Conservation (phyloP, 2,329 filamentous ascomycete species). For the Teratosphaeria pseudoeucalypti region DNA sequence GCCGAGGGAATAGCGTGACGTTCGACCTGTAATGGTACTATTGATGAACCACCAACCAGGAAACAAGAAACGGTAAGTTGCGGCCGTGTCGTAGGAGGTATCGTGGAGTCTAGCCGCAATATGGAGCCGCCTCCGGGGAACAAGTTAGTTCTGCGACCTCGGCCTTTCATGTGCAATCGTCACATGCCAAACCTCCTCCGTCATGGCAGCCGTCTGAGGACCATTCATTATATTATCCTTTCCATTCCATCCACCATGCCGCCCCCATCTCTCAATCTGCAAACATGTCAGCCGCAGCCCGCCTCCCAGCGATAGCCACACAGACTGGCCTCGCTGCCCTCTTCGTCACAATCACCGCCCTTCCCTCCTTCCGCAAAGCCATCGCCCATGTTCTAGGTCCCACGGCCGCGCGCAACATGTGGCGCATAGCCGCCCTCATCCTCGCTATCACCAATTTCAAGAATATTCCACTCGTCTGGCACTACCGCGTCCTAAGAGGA, state of each 20-base stretch:
- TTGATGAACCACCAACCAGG: not conserved
- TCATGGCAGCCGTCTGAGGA: not conserved
- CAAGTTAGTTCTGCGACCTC: not conserved
- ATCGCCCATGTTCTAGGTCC: constrained; percentile 13
- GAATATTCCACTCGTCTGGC: constrained; percentile 65
- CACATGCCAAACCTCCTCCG: not conserved
- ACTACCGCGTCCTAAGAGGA: constrained; percentile 40
- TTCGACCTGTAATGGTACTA: not conserved
- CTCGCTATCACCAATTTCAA: constrained; percentile 60
- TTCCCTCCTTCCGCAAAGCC: constrained; percentile 19
- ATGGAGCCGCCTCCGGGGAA: not conserved
- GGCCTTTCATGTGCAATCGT: not conserved
- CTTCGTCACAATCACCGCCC: constrained; percentile 11
- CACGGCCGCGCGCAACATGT: constrained; percentile 14
- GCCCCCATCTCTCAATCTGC: not conserved
- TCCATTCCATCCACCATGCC: not conserved
- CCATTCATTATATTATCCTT: not conserved
- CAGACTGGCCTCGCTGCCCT: constrained; percentile 16
- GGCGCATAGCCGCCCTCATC: constrained; percentile 23
- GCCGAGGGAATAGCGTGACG: not conserved
- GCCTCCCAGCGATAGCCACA: constrained; percentile 20
- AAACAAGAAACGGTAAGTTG: not conserved
- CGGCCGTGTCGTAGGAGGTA: not conserved
- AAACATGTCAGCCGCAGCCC: constrained; percentile 23
- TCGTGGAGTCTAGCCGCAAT: too few species aligned